These are phyloP conservation scores for Monilinia laxa DNA, from an alignment of 2,329 filamentous ascomycete genomes.

Conservation along the genomic window DNA sequence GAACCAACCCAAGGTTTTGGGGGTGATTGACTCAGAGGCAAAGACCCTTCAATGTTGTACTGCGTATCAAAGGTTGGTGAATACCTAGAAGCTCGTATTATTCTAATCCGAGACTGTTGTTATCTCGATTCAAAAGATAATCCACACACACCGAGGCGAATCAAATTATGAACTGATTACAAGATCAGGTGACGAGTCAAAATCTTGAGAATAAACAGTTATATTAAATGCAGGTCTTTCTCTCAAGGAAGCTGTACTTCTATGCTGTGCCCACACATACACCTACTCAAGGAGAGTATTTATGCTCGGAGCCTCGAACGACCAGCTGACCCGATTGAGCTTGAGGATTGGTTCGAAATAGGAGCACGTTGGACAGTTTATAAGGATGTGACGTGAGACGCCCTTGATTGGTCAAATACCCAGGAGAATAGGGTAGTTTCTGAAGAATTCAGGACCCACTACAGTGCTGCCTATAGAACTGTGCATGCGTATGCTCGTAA, in stretches of 20 bases:
- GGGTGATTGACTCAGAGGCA: slow-evolving; percentile 4
- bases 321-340: slow-evolving; percentile 22
- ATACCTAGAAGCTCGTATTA: slow-evolving; percentile 21
- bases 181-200: slow-evolving; percentile 23
- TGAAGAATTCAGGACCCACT: slow-evolving; percentile 11
- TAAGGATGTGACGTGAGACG: slow-evolving; percentile 24
- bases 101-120: slow-evolving; percentile 12
- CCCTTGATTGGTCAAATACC: slow-evolving; percentile 16
- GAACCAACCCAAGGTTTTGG: slow-evolving; percentile 1
- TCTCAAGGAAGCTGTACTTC: slow-evolving; percentile 21
- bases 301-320: slow-evolving; percentile 21
- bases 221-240: slow-evolving; percentile 24
- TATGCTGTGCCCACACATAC: slow-evolving; percentile 20
- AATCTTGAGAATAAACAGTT: slow-evolving; percentile 2
- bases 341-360: slow-evolving; percentile 15
- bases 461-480: slow-evolving; percentile 18
- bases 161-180: slow-evolving; percentile 15
- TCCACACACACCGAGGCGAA: slow-evolving; percentile 12
- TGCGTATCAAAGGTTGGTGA: slow-evolving; percentile 9
- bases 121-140: slow-evolving; percentile 18
- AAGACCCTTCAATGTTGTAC: slow-evolving; percentile 15
- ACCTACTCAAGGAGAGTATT: slow-evolving; percentile 18
- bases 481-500: slow-evolving; percentile 17
- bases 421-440: slow-evolving; percentile 13
- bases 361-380: slow-evolving; percentile 23